These are phyloP conservation scores for Microbotryum intermedium DNA, from an alignment of 1,284 basidiomycete species.

Conservation along the genomic window DNA sequence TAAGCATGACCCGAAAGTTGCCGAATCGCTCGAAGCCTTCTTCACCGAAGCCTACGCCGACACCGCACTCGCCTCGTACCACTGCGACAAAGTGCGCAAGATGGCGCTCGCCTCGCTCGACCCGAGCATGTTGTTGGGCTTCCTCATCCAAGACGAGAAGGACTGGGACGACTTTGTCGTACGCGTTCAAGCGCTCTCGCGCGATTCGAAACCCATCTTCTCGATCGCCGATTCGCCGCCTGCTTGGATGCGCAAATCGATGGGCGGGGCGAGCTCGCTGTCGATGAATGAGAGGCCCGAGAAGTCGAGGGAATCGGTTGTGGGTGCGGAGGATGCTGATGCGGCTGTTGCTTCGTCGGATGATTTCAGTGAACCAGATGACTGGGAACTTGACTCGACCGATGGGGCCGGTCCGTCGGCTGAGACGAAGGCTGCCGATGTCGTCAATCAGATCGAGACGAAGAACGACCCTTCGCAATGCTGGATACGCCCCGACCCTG, in stretches of 20 bases:
- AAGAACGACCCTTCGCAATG: no score
- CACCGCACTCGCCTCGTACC: constrained; percentile 73
- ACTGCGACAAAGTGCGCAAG: constrained; percentile 85
- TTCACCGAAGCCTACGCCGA: constrained; percentile 56
- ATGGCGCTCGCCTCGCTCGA: constrained; percentile 86
- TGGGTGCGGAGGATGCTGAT: background rate
- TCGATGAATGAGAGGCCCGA: background rate
- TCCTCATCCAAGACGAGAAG: constrained; percentile 67
- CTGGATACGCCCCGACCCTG: no score
- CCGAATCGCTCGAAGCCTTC: constrained; percentile 47
- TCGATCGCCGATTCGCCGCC: constrained; percentile 32
- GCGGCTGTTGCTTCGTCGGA: no score
- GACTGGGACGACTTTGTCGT: constrained; percentile 76
- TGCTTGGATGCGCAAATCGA: constrained; percentile 15
- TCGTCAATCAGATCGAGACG: no score
- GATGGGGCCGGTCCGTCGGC: background rate
- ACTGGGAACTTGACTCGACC: constrained; percentile 4
- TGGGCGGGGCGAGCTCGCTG: background rate
- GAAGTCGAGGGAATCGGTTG: background rate
- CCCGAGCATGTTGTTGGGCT: constrained; percentile 93
- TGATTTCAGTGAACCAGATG: constrained; percentile 8
- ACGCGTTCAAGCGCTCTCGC: constrained; percentile 40
- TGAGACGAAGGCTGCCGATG: no score
- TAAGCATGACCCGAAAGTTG: constrained; percentile 10
- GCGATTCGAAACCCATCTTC: constrained; percentile 35